These are phyloP conservation scores for Gracilaria domingensis DNA, from an alignment of 23 red algal species.

Conservation along the genomic window DNA sequence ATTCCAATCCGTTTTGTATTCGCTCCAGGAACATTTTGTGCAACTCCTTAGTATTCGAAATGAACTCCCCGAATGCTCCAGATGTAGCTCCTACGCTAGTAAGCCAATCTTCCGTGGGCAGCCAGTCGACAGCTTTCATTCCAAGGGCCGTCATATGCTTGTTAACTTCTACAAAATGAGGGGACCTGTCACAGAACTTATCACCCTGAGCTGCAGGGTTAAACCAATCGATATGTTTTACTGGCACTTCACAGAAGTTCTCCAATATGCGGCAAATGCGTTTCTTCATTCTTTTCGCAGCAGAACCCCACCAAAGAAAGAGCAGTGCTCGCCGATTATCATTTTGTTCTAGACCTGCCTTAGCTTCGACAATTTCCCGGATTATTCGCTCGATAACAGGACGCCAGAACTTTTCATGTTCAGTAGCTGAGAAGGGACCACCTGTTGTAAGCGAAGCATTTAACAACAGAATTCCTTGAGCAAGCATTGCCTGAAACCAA, in stretches of 20 bases:
- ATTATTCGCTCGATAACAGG: slow-evolving; percentile 20
- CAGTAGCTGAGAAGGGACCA: not conserved
- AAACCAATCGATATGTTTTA: slow-evolving; percentile 6
- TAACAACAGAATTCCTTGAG: slow-evolving; percentile 5
- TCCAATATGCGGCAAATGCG: not conserved
- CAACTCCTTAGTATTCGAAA: slow-evolving; percentile 12
- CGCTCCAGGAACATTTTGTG: slow-evolving; percentile 36
- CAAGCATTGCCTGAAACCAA: slow-evolving; percentile 30
- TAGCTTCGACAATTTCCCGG: not conserved
- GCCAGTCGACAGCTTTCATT: not conserved
- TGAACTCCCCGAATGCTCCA: slow-evolving; percentile 21
- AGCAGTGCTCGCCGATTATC: slow-evolving; percentile 1
- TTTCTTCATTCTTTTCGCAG: not conserved
- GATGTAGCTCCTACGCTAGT: not conserved
- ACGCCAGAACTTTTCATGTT: slow-evolving; percentile 20
- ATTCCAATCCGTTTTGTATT: slow-evolving; percentile 30
- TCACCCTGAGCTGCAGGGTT: slow-evolving; percentile 36
- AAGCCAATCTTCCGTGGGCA: slow-evolving; percentile 24
- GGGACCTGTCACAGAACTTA: not conserved
- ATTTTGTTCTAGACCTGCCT: not conserved
- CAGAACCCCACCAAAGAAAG: slow-evolving; percentile 23
- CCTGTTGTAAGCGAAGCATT: slow-evolving; percentile 22
- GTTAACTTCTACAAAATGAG: slow-evolving; percentile 18
- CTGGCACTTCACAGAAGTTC: not conserved
- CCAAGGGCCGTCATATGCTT: not conserved